Evolutionary conservation across 1,284 basidiomycete genomes (phyloP), one percentile per base, ranked within the genome.

Genomic region (Vanrija pseudolonga): DNA sequence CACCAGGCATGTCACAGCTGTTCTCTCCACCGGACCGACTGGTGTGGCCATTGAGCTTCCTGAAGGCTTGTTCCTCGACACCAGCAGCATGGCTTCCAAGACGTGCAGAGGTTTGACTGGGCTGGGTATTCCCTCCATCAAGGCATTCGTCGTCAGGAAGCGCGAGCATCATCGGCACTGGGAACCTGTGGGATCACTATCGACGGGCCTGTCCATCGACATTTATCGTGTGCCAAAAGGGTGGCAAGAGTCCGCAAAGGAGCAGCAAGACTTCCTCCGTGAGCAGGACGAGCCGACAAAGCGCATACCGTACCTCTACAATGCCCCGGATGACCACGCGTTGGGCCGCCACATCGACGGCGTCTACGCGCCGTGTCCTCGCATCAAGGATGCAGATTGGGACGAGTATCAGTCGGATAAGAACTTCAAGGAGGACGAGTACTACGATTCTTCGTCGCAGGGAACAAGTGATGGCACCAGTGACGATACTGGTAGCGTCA

Each of bases 71-170:
- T 77, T 77, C 26, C 61, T 89, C 14, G 83, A 87, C 54, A 84
- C 78, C 57, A 92, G 90, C 64, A 87, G 91, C 64, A 76, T 87
- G 42, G 85, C 86, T 2, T 84, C 86, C 12, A 78, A 82, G 43
- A 77, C 80, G 24, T 85, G 66, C 50, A 60, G 66, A 24, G 71
- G 68, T 0, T 59, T 64, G 9, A 43, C 70, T 6, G 65, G 63
- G 9, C 15, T 71, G 9, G 45, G 62, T 0, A 18, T 71, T 0
- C 69, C 69, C 0, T 19, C 51, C 2, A 47, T 68, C 4, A 41
- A 47, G 4, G 47, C 65, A 2, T 56, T 60, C 19, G 7, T 73
- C 3, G 56, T 74, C 4, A 39, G 47, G 17, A 46, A 59, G 28
- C 74, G 76, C 37, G 60, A 40, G 51, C 43, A 44, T 18, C 39